A percentile compares a stretch with the other conserved stretches of the same genome.
These are phyloP conservation scores for Sclerotinia trifoliorum DNA, from an alignment of 2,329 filamentous ascomycete genomes.

Conservation along the genomic window DNA sequence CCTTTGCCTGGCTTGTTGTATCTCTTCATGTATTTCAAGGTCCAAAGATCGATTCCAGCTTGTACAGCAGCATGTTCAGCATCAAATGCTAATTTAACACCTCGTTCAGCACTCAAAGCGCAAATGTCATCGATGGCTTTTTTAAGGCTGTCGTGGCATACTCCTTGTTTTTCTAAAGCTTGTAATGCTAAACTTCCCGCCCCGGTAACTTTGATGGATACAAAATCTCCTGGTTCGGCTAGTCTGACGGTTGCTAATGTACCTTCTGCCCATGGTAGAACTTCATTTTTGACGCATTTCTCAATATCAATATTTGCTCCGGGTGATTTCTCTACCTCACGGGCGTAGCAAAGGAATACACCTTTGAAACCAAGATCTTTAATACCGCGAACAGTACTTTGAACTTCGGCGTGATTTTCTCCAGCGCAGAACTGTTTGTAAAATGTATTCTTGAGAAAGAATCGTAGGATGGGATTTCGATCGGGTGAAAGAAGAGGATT, in stretches of 20 bases:
- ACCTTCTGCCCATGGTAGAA: conserved; percentile 69
- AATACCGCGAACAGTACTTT: conserved; percentile 60
- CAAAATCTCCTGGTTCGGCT: conserved; percentile 51
- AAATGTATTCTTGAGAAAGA: conserved; percentile 75
- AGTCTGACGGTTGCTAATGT: conserved; percentile 69
- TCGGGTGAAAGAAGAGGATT: conserved; percentile 70
- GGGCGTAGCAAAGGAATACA: conserved; percentile 81
- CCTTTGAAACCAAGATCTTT: conserved; percentile 77
- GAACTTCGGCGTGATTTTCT: conserved; percentile 67
- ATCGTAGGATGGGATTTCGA: conserved; percentile 67
- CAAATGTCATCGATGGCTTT: conserved; percentile 74
- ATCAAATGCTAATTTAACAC: conserved; percentile 76
- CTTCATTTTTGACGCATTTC: conserved; percentile 56
- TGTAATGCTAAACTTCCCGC: conserved; percentile 72
- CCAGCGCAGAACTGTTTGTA: conserved; percentile 92
- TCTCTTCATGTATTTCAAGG: conserved; percentile 69
- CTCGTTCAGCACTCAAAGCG: conserved; percentile 64
- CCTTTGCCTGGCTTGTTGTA: conserved; percentile 63
- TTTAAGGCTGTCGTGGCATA: conserved; percentile 63
- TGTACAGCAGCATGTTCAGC: conserved; percentile 82
- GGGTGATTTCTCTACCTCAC: conserved; percentile 65
- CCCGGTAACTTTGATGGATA: conserved; percentile 70
- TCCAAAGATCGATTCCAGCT: conserved; percentile 78
- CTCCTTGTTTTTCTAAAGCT: conserved; percentile 60
- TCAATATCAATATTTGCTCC: conserved; percentile 47